phyloP scores from a whole-genome alignment of 2,329 filamentous ascomycete genomes.

The Colletotrichum sp. region DNA sequence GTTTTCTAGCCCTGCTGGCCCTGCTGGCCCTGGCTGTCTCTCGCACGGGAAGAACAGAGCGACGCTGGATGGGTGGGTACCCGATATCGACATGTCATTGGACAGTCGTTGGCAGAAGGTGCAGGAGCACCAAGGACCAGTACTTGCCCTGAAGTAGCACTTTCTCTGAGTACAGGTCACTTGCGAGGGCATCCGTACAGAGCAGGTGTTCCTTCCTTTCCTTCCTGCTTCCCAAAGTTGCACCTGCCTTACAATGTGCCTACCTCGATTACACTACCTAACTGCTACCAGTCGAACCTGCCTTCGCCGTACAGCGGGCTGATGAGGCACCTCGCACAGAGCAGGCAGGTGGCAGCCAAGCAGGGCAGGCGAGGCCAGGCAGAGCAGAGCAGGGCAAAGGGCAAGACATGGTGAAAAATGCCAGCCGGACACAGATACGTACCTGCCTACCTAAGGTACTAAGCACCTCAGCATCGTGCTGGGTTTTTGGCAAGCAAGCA shows the following conservation, averaged over 20 bases:
- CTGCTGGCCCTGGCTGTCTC: conserved; percentile 3
- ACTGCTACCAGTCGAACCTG: background rate
- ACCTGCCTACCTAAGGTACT: too few species aligned
- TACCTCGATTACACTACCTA: background rate
- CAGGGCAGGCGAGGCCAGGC: background rate
- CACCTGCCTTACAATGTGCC: background rate
- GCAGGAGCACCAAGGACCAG: background rate
- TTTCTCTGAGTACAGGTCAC: background rate
- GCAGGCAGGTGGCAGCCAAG: background rate
- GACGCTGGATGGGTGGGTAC: background rate
- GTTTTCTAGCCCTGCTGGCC: conserved; percentile 3
- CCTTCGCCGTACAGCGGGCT: background rate
- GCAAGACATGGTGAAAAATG: background rate
- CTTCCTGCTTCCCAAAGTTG: background rate
- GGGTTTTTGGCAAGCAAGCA: background rate
- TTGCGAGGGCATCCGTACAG: background rate
- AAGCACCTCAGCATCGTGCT: background rate
- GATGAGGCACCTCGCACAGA: background rate
- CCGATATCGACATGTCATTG: background rate
- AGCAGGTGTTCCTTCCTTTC: background rate
- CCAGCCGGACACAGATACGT: background rate
- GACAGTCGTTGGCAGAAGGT: background rate
- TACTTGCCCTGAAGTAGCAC: conserved; percentile 1
- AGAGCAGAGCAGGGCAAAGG: background rate
- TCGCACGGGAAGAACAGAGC: conserved; percentile 5